phyloP scores from a whole-genome alignment of 306 rosid species.

The Acmispon strigosus region DNA sequence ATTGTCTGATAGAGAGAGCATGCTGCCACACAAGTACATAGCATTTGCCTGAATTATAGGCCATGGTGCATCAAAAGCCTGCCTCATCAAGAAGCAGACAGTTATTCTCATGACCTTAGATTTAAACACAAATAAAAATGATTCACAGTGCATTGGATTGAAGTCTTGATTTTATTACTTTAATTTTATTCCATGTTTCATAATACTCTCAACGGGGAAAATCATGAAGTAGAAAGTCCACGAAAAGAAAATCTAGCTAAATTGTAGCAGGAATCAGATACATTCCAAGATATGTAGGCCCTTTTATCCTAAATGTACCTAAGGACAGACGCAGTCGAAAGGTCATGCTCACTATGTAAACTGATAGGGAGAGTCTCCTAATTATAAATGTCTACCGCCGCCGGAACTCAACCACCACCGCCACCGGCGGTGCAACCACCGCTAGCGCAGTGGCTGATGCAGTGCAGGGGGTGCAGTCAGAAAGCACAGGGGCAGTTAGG shows the following conservation, averaged over 20 bases:
- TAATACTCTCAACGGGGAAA: not conserved
- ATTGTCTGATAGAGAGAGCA: constrained; percentile 67
- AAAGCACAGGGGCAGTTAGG: too few species aligned
- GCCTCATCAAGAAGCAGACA: constrained; percentile 34
- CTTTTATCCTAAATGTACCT: not conserved
- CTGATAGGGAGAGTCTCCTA: too few species aligned
- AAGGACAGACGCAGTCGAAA: not conserved
- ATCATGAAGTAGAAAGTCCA: not conserved
- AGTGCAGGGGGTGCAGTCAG: too few species aligned
- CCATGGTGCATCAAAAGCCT: constrained; percentile 99
- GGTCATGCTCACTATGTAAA: not conserved
- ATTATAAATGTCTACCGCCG: too few species aligned
- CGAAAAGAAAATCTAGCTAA: constrained; percentile 15
- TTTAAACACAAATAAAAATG: constrained; percentile 7
- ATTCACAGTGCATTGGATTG: not conserved
- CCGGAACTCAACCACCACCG: too few species aligned
- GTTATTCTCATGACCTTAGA: constrained; percentile 7
- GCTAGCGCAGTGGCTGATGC: too few species aligned
- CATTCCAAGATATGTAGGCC: not conserved
- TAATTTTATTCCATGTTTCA: not conserved
- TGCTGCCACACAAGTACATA: constrained; percentile 76
- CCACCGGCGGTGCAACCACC: too few species aligned
- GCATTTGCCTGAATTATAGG: constrained; percentile 95
- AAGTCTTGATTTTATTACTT: not conserved
- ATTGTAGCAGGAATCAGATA: not conserved